Base-by-base conservation (phyloP, 345 rosid genomes). In the Crucihimalaya himalaica region DNA sequence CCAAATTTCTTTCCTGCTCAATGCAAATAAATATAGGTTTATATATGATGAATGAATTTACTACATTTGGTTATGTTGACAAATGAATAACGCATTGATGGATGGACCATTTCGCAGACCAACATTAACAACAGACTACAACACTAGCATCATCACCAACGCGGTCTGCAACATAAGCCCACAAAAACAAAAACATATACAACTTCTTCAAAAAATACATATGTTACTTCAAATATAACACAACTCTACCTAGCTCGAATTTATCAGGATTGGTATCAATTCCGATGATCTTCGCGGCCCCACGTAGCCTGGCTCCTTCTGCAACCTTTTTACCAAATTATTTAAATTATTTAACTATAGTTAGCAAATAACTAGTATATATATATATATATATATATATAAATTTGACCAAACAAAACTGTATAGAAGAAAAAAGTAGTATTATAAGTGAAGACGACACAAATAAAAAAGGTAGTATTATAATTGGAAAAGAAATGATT, bases 181-280 rank as follows among this genome's bases (percentile, higher is more conserved):
- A 55, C 28, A 13, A 47, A 47, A 28, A 23, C 19, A 4, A 34
- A 47, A 28, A 34, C 20, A 5, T 23, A 23, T 23, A 23, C 25
- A 2, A 23, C 25, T 23, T 23, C 25, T 23, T 23, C 25, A 2
- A 23, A 23, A 23, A 59, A 12, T 12, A 23, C 16, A 18, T 34
- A 46, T 71, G 2, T 16, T 1, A 29, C 4, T 16, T 11, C n/a
- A 19, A 34, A 34, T 47, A 25, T 21, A 59, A 32, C 50, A 59
- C 29, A 1, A 42, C 4, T 39, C 11, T 71, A 83, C 92, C 92
- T 27, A 80, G 18, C 70, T 85, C 86, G 59, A 80, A 84, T 56
- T 90, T 90, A 23, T 83, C 82, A 4, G 89, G 70, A 79, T 88
- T 88, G 73, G 83, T 58, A 76, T 91, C 94, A 28, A 87, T 84